Percentiles rank a stretch among this genome's conserved stretches.
Evolutionary conservation across 2,329 filamentous ascomycete species (phyloP).

Genomic region (Aspergillus jensenii): DNA sequence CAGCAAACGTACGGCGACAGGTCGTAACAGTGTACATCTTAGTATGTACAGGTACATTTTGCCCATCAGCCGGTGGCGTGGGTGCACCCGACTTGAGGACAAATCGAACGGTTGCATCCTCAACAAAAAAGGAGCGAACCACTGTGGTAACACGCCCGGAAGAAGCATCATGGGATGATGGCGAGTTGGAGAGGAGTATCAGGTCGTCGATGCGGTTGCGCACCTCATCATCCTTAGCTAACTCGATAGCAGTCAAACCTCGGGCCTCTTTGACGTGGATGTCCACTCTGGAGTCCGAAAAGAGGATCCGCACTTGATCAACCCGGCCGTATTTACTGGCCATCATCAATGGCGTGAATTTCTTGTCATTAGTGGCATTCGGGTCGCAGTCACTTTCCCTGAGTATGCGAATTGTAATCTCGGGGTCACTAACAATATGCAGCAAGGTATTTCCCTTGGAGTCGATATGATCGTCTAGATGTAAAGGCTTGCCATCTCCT

Average conservation of each 20-base stretch:
- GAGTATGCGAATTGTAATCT: slow-evolving; percentile 72
- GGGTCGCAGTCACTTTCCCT: slow-evolving; percentile 89
- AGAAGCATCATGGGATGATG: slow-evolving; percentile 52
- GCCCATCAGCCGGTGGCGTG: slow-evolving; percentile 38
- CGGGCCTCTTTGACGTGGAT: slow-evolving; percentile 78
- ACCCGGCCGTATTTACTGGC: slow-evolving; percentile 97
- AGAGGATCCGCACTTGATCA: slow-evolving; percentile 86
- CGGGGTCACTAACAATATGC: slow-evolving; percentile 89
- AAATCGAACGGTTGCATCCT: slow-evolving; percentile 89
- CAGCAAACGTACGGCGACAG: slow-evolving; percentile 78
- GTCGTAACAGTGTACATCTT: slow-evolving; percentile 89
- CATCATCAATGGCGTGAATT: slow-evolving; percentile 94
- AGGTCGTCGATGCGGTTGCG: slow-evolving; percentile 95
- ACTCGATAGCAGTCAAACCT: slow-evolving; percentile 88
- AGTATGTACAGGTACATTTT: slow-evolving; percentile 56
- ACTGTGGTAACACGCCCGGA: slow-evolving; percentile 88
- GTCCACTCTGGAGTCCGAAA: slow-evolving; percentile 84
- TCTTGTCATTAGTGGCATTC: slow-evolving; percentile 92
- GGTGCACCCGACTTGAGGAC: slow-evolving; percentile 93
- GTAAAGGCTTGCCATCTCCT: slow-evolving; percentile 74
- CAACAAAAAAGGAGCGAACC: slow-evolving; percentile 93
- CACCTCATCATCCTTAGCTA: slow-evolving; percentile 97
- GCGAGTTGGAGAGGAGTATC: slow-evolving; percentile 72
- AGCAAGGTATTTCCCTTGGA: slow-evolving; percentile 89
- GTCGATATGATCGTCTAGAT: slow-evolving; percentile 91